Evolutionary conservation across 805 yeast genomes (phyloP).

Genomic region (Metschnikowia cerradonensis): DNA sequence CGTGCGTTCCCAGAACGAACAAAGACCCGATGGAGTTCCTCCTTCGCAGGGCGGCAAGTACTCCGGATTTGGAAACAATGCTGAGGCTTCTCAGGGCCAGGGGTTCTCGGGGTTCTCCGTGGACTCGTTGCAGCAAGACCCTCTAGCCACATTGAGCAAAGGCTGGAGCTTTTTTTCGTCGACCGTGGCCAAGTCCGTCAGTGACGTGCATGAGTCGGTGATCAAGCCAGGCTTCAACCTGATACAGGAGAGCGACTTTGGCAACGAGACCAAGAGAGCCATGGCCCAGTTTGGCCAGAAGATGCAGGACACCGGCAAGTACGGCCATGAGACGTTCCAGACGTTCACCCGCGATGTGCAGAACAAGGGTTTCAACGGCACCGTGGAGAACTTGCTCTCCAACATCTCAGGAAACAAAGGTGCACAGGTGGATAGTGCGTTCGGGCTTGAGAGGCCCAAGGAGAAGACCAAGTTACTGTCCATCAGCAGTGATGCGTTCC

Average conservation of each 20-base stretch:
- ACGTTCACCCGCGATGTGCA: slow-evolving; percentile 48
- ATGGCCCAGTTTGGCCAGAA: slow-evolving; percentile 94
- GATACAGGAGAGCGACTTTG: slow-evolving; percentile 69
- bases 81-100: slow-evolving; percentile 40
- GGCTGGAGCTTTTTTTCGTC: slow-evolving; percentile 94
- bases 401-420: slow-evolving; percentile 46
- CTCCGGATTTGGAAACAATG: slow-evolving; percentile 86
- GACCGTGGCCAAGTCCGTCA: slow-evolving; percentile 78
- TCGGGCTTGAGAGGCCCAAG: slow-evolving; percentile 58
- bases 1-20: slow-evolving; percentile 67
- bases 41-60: slow-evolving; percentile 95
- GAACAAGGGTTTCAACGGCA: slow-evolving; percentile 35
- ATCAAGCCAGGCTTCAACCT: slow-evolving; percentile 89
- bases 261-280: slow-evolving; percentile 83
- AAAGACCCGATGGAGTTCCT: slow-evolving; percentile 72
- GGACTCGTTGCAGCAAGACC: slow-evolving; percentile 74
- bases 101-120: slow-evolving; percentile 50
- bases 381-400: slow-evolving; percentile 40
- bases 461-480: slow-evolving; percentile 44
- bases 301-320: slow-evolving; percentile 81
- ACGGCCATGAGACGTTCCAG: slow-evolving; percentile 65
- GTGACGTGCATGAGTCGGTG: slow-evolving; percentile 81
- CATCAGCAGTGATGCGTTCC: slow-evolving; percentile 35
- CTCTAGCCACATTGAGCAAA: slow-evolving; percentile 81
- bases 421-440: slow-evolving; percentile 53